Base-by-base conservation (phyloP, 768 basidiomycete genomes). In the Mycena floridula region DNA sequence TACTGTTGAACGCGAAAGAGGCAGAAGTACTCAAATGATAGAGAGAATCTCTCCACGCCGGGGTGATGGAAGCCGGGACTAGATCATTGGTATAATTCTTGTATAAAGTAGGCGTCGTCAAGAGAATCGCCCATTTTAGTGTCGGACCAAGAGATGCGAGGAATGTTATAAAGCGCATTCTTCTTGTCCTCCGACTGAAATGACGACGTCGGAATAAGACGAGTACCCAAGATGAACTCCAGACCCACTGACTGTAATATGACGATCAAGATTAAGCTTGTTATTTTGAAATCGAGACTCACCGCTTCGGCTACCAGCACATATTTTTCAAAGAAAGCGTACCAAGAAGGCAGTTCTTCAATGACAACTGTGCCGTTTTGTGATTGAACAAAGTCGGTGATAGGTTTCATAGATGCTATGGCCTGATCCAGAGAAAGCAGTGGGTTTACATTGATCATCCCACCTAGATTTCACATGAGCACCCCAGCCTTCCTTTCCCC, bases 401-500 rank as follows among this genome's bases (percentile, higher is more conserved):
- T 51, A 6, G 45, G 38, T 42, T 56, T 44, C 49, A 65, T 54
- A 15, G 63, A 62, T 6, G 37, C 50, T 25, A 50, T 44, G 4
- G 66, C 66, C 16, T 59, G 50, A 0, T 47, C 51, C 13, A 54
- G 41, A 22, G 50, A 53, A 0, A 66, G 49, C 4, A 54, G 49
- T 0, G 66, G 61, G 27, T 50, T 66, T 6, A 65, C 61, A 43
- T 61, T 57, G 48, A 62, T 56, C 9, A 65, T 22, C 6, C 45
- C 48, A 2, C 46, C 49, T 21, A 51, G 53, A 62, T 64, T 44
- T 26, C 18, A 65, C 60, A 48, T 66, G 62, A 0, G 65, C 65
- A n/a, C 66, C 66, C 66, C 66, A 68, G 7, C 65, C 65, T 24
- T 66, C 56, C 13, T 50, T 43, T 5, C 57, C 62, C 63, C 65